Percentiles rank a stretch among this genome's conserved stretches.
phyloP scores from a whole-genome alignment of 1,284 basidiomycete species.

The Pterula multifida region DNA sequence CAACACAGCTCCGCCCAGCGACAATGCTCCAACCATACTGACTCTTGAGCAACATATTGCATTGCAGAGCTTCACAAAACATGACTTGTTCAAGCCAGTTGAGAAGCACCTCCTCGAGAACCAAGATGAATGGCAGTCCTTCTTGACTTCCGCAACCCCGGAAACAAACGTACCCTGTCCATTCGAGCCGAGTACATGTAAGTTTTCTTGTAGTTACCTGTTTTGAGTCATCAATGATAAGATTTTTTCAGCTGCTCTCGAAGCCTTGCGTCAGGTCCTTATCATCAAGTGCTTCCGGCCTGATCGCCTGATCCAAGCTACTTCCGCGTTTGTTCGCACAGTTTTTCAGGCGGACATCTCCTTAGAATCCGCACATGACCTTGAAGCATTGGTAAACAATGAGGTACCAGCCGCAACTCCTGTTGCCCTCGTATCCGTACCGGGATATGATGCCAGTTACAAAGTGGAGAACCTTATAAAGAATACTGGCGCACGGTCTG shows the following conservation, averaged over 20 bases:
- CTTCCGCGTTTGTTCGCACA: slow-evolving; percentile 58
- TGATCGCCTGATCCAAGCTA: slow-evolving; percentile 78
- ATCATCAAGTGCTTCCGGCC: slow-evolving; percentile 86
- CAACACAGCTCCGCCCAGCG: slow-evolving; percentile 23
- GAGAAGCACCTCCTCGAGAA: slow-evolving; percentile 55
- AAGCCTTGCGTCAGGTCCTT: slow-evolving; percentile 64
- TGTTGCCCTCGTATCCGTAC: slow-evolving; percentile 83
- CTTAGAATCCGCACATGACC: slow-evolving; percentile 57
- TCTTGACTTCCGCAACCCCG: slow-evolving; percentile 61
- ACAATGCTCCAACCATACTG: slow-evolving; percentile 32
- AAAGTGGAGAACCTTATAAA: slow-evolving; percentile 84
- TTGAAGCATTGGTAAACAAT: slow-evolving; percentile 64
- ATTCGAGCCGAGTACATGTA: slow-evolving; percentile 68
- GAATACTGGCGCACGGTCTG: slow-evolving; percentile 61
- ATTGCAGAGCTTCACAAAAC: slow-evolving; percentile 55
- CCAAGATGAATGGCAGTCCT: slow-evolving; percentile 64
- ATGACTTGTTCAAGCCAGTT: slow-evolving; percentile 70
- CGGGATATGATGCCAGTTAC: slow-evolving; percentile 96
- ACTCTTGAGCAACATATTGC: slow-evolving; percentile 60
- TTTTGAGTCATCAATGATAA: slow-evolving; percentile 2
- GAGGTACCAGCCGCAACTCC: slow-evolving; percentile 77
- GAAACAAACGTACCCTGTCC: slow-evolving; percentile 66
- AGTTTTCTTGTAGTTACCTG: slow-evolving; percentile 19
- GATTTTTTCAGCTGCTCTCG: slow-evolving; percentile 49
- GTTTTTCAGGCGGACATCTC: slow-evolving; percentile 80